These are phyloP conservation scores for Wickerhamomyces chambardii DNA, from an alignment of 805 yeast species.

Conservation along the genomic window DNA sequence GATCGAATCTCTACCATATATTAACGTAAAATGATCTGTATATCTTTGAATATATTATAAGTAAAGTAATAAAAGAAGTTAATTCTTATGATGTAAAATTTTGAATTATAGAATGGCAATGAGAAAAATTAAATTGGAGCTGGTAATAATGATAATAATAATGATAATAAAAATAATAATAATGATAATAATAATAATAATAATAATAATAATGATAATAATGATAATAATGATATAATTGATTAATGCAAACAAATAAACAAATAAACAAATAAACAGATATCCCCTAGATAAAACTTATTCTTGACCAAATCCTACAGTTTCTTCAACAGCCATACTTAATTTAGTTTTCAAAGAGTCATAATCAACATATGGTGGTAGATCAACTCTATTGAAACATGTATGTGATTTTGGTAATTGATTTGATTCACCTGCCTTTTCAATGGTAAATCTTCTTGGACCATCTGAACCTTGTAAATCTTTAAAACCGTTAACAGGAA, in stretches of 20 bases:
- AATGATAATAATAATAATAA: too few relatives aligned
- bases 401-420: constrained; percentile 97
- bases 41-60: too few relatives aligned
- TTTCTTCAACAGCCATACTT: constrained; percentile 95
- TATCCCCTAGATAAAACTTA: constrained; percentile 17
- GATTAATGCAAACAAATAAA: background rate
- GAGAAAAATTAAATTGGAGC: too few relatives aligned
- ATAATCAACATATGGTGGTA: constrained; percentile 86
- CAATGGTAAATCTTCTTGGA: constrained; percentile 97
- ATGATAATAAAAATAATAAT: too few relatives aligned
- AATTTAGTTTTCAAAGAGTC: constrained; percentile 83
- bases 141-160: too few relatives aligned
- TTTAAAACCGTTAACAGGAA: constrained; percentile 98
- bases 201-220: too few relatives aligned
- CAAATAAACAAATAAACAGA: too few relatives aligned
- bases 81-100: too few relatives aligned
- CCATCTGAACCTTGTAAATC: constrained; percentile 99
- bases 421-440: constrained; percentile 90
- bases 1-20: too few relatives aligned
- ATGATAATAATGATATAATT: background rate
- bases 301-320: constrained; percentile 99
- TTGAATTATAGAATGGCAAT: too few relatives aligned
- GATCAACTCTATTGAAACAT: constrained; percentile 97
- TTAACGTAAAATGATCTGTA: too few relatives aligned
- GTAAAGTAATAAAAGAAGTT: too few relatives aligned